Percentiles rank a stretch among this genome's conserved stretches.
Evolutionary conservation across 192 early-diverging fungal genomes (phyloP).

Genomic region (Coemansia sp.): DNA sequence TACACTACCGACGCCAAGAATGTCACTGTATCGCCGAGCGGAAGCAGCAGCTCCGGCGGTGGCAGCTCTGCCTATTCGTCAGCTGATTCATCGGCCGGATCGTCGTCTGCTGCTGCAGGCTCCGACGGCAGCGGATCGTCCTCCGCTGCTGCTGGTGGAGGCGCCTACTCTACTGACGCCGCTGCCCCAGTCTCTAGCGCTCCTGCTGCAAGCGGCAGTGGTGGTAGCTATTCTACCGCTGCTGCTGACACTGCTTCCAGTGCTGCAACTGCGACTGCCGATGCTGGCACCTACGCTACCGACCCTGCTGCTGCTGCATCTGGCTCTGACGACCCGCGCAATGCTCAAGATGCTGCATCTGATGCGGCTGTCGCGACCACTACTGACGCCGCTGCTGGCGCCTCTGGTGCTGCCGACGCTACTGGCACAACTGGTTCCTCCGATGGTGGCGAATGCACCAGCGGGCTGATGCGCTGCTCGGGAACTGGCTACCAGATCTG

Average conservation of each 20-base stretch:
- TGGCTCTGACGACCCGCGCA: background rate
- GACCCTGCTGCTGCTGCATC: background rate
- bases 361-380: background rate
- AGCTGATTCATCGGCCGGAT: background rate
- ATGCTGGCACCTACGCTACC: background rate
- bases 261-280: constrained; percentile 1
- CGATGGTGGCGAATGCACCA: constrained; percentile 8
- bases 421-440: background rate
- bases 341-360: background rate
- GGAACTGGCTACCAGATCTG: constrained; percentile 36
- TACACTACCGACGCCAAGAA: constrained; percentile 26
- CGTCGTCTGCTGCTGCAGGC: background rate
- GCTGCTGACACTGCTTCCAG: background rate
- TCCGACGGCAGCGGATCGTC: background rate
- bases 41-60: constrained; percentile 2
- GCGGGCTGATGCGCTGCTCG: constrained; percentile 32
- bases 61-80: background rate
- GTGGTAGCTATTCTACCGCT: constrained; percentile 1
- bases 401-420: background rate
- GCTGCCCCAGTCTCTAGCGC: constrained; percentile 13
- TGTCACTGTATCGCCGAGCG: constrained; percentile 35
- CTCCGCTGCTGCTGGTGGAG: constrained; percentile 2
- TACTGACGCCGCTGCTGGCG: background rate
- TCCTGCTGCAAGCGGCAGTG: background rate
- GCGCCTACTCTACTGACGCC: background rate